Evolutionary conservation across 805 yeast genomes (phyloP).

Genomic region (Wickerhamomyces ciferrii): DNA sequence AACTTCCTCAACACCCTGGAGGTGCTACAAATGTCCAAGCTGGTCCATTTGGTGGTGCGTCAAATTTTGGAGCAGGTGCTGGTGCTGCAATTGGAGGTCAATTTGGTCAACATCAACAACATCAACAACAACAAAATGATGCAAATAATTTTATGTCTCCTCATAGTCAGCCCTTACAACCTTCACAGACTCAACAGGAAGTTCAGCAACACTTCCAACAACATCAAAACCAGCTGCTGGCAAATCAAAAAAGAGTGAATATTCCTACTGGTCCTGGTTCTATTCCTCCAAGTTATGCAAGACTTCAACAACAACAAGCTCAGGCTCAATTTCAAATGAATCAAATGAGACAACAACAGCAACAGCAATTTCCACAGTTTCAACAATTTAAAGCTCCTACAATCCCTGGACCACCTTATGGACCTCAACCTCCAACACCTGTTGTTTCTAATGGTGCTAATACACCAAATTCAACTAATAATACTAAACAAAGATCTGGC

Average conservation of each 20-base stretch:
- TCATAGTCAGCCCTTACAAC: constrained; percentile 18
- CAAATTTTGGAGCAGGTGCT: background rate
- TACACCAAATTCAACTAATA: background rate
- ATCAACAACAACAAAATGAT: background rate
- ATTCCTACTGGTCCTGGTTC: constrained; percentile 4
- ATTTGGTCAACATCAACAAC: constrained; percentile 2
- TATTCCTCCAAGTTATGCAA: constrained; percentile 19
- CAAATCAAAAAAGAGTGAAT: constrained; percentile 15
- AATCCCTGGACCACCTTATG: background rate
- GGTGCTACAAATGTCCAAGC: background rate
- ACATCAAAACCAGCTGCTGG: constrained; percentile 21
- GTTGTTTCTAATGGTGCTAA: background rate
- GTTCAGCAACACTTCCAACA: constrained; percentile 21
- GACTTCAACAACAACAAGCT: constrained; percentile 22
- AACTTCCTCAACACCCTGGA: background rate
- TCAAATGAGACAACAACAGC: constrained; percentile 38
- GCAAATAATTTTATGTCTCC: constrained; percentile 3
- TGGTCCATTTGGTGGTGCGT: background rate
- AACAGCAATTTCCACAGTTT: constrained; percentile 12
- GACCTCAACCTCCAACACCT: background rate
- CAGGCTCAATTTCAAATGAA: constrained; percentile 45
- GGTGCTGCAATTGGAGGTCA: background rate
- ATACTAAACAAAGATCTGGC: background rate
- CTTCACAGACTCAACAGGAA: constrained; percentile 22
- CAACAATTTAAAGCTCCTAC: constrained; percentile 2